Evolutionary conservation across 1,139 yeast species (phyloP).

Genomic region (Candida sanyaensis): DNA sequence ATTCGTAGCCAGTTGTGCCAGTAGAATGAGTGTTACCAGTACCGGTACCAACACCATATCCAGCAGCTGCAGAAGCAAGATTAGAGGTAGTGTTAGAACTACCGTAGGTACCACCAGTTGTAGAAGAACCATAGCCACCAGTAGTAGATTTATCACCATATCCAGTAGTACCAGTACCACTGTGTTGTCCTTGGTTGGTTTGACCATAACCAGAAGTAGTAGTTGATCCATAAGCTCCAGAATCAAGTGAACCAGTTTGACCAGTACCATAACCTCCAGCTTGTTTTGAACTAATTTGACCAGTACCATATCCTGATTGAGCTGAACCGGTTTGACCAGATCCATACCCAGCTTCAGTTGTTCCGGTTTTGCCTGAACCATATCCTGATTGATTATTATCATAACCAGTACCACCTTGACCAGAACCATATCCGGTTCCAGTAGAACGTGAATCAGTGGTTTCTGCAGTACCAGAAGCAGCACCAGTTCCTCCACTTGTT

Average conservation of each 20-base stretch:
- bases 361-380: slow-evolving; percentile 3
- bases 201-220: not conserved
- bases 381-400: slow-evolving; percentile 3
- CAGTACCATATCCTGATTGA: slow-evolving; percentile 3
- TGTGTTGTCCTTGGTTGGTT: not conserved
- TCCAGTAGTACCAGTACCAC: slow-evolving; percentile 3
- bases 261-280: not conserved
- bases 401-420: slow-evolving; percentile 1
- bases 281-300: not conserved
- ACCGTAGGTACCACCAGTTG: slow-evolving; percentile 1
- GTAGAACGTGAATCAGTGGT: slow-evolving; percentile 6
- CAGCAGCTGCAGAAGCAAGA: slow-evolving; percentile 7
- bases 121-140: slow-evolving; percentile 4
- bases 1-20: not conserved
- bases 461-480: slow-evolving; percentile 1
- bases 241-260: not conserved
- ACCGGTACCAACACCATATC: slow-evolving; percentile 11
- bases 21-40: not conserved
- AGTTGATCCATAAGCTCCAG: slow-evolving; percentile 2
- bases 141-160: slow-evolving; percentile 9
- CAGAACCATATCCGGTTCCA: slow-evolving; percentile 8
- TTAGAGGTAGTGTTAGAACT: slow-evolving; percentile 11
- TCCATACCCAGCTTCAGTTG: not conserved
- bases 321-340: slow-evolving; percentile 1
- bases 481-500: not conserved